A percentile compares a stretch with the other conserved stretches of the same genome.
Evolutionary conservation across 2,329 filamentous ascomycete species (phyloP).

Genomic region (Dactylonectria estremocensis): DNA sequence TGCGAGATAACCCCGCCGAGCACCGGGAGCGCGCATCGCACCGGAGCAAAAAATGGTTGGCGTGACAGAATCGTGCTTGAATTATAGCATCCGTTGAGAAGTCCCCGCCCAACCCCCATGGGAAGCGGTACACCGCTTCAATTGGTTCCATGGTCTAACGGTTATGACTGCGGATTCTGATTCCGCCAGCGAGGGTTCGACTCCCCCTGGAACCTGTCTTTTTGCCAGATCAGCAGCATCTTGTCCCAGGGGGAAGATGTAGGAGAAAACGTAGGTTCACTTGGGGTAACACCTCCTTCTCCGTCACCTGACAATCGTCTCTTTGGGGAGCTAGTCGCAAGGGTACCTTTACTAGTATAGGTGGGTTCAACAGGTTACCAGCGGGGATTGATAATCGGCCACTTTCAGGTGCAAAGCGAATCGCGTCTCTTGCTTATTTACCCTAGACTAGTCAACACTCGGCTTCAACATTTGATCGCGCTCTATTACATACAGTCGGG

Average conservation of each 20-base stretch:
- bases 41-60: conserved; percentile 15
- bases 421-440: conserved; percentile 41
- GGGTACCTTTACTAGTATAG: not conserved
- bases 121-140: conserved; percentile 47
- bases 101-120: conserved; percentile 24
- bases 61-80: not conserved
- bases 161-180: conserved; percentile 57
- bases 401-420: conserved; percentile 42
- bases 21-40: conserved; percentile 18
- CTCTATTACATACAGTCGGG: not conserved
- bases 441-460: conserved; percentile 31
- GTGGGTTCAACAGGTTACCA: conserved; percentile 13
- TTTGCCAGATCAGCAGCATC: conserved; percentile 9
- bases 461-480: conserved; percentile 6
- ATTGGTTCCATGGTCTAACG: conserved; percentile 56
- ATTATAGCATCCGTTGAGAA: conserved; percentile 12
- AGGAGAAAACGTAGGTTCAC: not conserved
- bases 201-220: conserved; percentile 53
- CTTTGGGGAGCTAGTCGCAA: not conserved
- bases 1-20: conserved; percentile 36
- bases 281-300: not conserved
- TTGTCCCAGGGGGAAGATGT: not conserved
- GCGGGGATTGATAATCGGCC: conserved; percentile 22
- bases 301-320: not conserved
- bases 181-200: conserved; percentile 57